phyloP scores from a whole-genome alignment of 306 rosid species.

The Malus asiatica region DNA sequence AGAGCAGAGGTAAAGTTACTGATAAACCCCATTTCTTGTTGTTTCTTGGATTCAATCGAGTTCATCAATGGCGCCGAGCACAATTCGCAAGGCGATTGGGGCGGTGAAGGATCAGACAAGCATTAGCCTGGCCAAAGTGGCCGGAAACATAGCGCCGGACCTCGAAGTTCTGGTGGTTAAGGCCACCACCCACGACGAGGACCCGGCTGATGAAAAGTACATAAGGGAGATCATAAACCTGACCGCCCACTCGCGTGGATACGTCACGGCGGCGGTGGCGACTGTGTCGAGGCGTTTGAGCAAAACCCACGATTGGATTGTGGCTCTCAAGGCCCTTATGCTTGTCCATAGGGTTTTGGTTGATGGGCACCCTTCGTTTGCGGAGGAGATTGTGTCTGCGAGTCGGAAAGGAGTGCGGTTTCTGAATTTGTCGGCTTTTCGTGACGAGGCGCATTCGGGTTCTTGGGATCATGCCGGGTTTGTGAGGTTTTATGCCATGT shows the following conservation, averaged over 20 bases:
- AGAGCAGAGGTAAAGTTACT: constrained; percentile 2
- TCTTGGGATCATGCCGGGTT: constrained; percentile 72
- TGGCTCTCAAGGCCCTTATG: constrained; percentile 69
- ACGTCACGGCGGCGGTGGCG: constrained; percentile 50
- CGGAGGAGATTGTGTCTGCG: constrained; percentile 54
- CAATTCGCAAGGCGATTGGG: constrained; percentile 86
- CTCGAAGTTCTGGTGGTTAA: constrained; percentile 77
- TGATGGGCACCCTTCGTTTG: constrained; percentile 70
- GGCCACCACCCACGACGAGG: constrained; percentile 73
- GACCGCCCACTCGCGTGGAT: constrained; percentile 46
- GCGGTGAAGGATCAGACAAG: constrained; percentile 88
- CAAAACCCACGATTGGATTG: constrained; percentile 82
- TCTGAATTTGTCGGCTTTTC: constrained; percentile 56
- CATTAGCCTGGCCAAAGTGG: constrained; percentile 82
- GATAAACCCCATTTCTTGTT: neutral
- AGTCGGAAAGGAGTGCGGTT: constrained; percentile 51
- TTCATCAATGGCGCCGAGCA: constrained; percentile 51
- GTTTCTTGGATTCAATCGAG: neutral
- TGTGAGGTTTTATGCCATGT: constrained; percentile 60
- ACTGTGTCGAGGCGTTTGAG: constrained; percentile 54
- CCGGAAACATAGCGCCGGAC: constrained; percentile 72
- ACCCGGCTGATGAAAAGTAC: constrained; percentile 68
- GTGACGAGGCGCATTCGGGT: constrained; percentile 79
- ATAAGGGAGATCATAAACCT: constrained; percentile 49
- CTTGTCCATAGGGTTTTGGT: constrained; percentile 62